These are phyloP conservation scores for Scheffersomyces ergatensis DNA, from an alignment of 805 yeast species.

Conservation along the genomic window DNA sequence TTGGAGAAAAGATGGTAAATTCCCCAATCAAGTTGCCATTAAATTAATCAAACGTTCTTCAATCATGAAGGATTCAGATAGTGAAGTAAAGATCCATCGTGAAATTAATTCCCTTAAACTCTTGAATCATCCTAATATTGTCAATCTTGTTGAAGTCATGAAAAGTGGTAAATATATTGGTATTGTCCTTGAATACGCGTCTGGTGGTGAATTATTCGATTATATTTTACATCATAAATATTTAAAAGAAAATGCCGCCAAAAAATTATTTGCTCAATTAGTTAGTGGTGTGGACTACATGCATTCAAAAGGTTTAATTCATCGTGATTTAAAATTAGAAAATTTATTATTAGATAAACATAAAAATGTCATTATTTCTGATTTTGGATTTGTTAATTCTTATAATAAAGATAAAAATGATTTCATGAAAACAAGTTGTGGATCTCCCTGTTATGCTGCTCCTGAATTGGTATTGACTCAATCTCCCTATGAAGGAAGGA, in stretches of 20 bases:
- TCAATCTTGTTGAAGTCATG: conserved; percentile 84
- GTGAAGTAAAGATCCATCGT: conserved; percentile 85
- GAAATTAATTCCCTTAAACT: conserved; percentile 89
- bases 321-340: conserved; percentile 74
- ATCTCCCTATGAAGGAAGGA: conserved; percentile 84
- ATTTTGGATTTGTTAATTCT: conserved; percentile 93
- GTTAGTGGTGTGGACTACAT: conserved; percentile 91
- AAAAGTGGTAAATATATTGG: conserved; percentile 95
- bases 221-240: conserved; percentile 84
- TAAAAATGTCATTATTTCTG: conserved; percentile 82
- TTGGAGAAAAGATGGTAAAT: conserved; percentile 83
- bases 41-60: conserved; percentile 87
- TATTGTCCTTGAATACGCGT: conserved; percentile 92
- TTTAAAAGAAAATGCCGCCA: conserved; percentile 83
- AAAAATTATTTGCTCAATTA: conserved; percentile 86
- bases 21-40: conserved; percentile 86
- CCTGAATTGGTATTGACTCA: conserved; percentile 92
- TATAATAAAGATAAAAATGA: conserved; percentile 59
- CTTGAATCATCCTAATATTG: conserved; percentile 90
- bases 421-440: conserved; percentile 92
- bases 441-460: conserved; percentile 98
- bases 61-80: conserved; percentile 80
- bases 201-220: conserved; percentile 96
- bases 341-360: conserved; percentile 78
- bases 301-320: conserved; percentile 78